Conservation (phyloP, 306 rosid species). For the Malus sylvestris region DNA sequence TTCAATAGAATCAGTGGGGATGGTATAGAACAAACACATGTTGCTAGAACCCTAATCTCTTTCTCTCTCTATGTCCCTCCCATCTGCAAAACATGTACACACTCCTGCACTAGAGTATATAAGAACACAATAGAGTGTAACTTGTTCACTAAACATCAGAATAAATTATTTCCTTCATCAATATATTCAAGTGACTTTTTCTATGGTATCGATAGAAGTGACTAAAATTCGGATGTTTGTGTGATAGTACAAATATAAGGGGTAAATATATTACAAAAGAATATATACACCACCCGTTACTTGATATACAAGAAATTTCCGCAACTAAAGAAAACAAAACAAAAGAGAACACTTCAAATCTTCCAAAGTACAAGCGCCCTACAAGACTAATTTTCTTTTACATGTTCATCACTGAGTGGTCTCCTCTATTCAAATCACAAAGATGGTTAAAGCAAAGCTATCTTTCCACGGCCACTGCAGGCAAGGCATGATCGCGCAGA, state of each 20-base stretch:
- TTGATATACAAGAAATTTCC: not conserved
- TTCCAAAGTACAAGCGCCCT: constrained; percentile 2
- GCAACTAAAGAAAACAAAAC: not conserved
- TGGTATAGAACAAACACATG: too few species aligned
- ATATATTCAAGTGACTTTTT: too few species aligned
- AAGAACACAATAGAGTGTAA: not conserved
- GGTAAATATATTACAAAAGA: not conserved
- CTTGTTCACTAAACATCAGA: not conserved
- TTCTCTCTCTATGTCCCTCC: too few species aligned
- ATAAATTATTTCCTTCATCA: too few species aligned
- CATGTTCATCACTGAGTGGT: not conserved
- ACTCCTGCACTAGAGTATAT: too few species aligned
- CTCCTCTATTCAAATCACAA: not conserved
- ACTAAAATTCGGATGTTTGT: not conserved
- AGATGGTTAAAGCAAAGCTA: constrained; percentile 25
- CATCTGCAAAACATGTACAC: too few species aligned
- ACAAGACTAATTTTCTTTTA: not conserved
- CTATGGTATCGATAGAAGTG: not conserved
- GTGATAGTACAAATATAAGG: not conserved
- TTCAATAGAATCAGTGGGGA: too few species aligned
- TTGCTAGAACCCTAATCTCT: too few species aligned
- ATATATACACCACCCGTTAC: not conserved
- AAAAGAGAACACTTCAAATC: constrained; percentile 7
- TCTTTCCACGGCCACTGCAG: constrained; percentile 79
- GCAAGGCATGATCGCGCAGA: constrained; percentile 66